These are phyloP conservation scores for Ceratocystis alfenasii DNA, from an alignment of 2,329 filamentous ascomycete species.

Conservation along the genomic window DNA sequence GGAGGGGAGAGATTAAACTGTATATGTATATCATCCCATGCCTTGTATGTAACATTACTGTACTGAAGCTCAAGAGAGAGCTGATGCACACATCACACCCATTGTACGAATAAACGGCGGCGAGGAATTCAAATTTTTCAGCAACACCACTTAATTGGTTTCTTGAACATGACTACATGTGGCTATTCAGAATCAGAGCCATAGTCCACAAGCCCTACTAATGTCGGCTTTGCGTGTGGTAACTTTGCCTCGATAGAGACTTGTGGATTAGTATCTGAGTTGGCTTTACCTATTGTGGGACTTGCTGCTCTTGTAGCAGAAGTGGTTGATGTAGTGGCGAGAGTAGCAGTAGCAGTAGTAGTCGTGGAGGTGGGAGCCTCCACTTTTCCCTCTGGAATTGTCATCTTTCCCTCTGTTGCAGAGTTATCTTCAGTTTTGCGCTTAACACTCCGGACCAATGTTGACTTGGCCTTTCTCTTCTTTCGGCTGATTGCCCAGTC, in stretches of 20 bases:
- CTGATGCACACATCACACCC: constrained; percentile 1
- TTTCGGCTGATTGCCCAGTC: constrained; percentile 28
- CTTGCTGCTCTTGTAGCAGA: not conserved
- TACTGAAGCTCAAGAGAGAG: not conserved
- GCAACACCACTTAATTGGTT: not conserved
- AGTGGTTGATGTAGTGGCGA: not conserved
- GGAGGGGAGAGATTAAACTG: not conserved
- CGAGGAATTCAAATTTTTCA: not conserved
- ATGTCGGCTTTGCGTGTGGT: constrained; percentile 20
- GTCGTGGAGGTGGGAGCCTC: not conserved
- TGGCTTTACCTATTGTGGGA: not conserved
- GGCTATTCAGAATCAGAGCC: constrained; percentile 34
- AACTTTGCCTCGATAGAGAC: not conserved
- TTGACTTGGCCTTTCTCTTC: constrained; percentile 23
- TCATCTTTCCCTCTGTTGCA: not conserved
- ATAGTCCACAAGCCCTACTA: constrained; percentile 41
- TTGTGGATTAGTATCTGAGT: not conserved
- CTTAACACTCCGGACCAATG: constrained; percentile 28
- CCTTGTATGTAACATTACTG: constrained; percentile 21
- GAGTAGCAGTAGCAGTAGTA: not conserved
- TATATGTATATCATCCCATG: constrained; percentile 14
- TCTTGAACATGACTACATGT: not conserved
- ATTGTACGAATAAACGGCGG: constrained; percentile 11
- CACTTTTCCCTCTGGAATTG: not conserved
- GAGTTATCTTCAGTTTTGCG: constrained; percentile 27